A percentile compares a stretch with the other conserved stretches of the same genome.
phyloP scores from a whole-genome alignment of 2,329 filamentous ascomycete species.

The Diaporthe caulivora region DNA sequence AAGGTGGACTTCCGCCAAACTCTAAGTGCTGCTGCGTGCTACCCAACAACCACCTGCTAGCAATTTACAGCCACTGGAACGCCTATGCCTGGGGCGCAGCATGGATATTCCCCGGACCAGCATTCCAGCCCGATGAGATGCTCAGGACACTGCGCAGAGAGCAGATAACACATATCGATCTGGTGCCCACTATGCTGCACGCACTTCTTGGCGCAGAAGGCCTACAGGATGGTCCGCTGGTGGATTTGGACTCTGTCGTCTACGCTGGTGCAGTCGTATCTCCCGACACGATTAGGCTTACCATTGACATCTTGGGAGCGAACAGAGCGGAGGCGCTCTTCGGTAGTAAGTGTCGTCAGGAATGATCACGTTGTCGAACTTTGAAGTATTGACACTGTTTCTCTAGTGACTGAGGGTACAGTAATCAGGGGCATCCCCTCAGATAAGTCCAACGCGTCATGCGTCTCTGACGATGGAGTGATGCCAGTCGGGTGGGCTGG shows the following conservation, averaged over 20 bases:
- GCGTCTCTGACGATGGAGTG: not conserved
- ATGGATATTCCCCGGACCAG: not conserved
- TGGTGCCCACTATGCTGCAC: constrained; percentile 6
- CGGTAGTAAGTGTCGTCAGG: not conserved
- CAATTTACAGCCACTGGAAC: constrained; percentile 17
- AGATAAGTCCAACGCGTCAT: not conserved
- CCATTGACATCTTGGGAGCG: not conserved
- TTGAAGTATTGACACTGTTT: not conserved
- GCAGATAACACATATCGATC: not conserved
- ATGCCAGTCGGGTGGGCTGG: not conserved
- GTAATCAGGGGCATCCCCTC: not conserved
- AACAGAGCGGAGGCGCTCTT: constrained; percentile 1
- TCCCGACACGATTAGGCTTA: constrained; percentile 1
- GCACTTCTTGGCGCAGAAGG: constrained; percentile 8
- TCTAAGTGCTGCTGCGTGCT: constrained; percentile 1
- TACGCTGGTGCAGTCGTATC: constrained; percentile 8
- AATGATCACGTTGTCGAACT: not conserved
- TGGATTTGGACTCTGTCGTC: not conserved
- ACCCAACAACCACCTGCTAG: not conserved
- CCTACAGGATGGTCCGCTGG: not conserved
- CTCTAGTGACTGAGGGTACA: not conserved
- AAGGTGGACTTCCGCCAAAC: not conserved
- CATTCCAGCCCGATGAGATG: not conserved
- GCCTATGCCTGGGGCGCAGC: constrained; percentile 7
- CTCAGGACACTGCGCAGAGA: not conserved